Evolutionary conservation across 176 grass and related monocot species (phyloP).

Genomic region (Neostapfia colusana): DNA sequence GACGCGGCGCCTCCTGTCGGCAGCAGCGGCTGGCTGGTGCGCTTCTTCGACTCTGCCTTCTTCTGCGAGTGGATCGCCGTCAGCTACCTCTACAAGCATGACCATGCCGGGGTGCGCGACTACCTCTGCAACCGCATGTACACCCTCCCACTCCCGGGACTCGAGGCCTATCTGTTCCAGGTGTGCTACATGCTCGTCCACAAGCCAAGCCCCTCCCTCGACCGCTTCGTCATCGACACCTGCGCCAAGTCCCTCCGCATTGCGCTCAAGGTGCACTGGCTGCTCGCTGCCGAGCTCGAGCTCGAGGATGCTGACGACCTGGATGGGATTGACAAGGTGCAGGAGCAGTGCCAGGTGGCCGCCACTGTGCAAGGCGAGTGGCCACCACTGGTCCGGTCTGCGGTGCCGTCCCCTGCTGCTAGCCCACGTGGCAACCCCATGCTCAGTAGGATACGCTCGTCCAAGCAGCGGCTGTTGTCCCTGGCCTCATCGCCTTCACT

Average conservation of each 20-base stretch:
- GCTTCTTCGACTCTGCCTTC: slow-evolving; percentile 98
- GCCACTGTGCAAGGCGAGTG: slow-evolving; percentile 81
- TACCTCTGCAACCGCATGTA: slow-evolving; percentile 99
- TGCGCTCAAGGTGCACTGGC: slow-evolving; percentile 97
- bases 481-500: slow-evolving; percentile 65
- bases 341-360: slow-evolving; percentile 90
- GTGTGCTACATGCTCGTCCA: slow-evolving; percentile 98
- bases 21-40: slow-evolving; percentile 93
- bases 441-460: slow-evolving; percentile 83
- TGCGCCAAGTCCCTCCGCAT: slow-evolving; percentile 89
- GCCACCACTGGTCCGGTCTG: slow-evolving; percentile 53
- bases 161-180: slow-evolving; percentile 97
- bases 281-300: slow-evolving; percentile 86
- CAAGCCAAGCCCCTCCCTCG: slow-evolving; percentile 93
- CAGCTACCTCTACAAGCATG: slow-evolving; percentile 99
- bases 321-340: slow-evolving; percentile 70
- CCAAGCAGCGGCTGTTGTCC: slow-evolving; percentile 80
- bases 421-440: slow-evolving; percentile 77
- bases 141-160: slow-evolving; percentile 78
- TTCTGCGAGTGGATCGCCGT: slow-evolving; percentile 99
- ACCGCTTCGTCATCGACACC: slow-evolving; percentile 91
- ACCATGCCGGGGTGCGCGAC: slow-evolving; percentile 88
- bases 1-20: slow-evolving; percentile 59
- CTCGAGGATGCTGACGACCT: slow-evolving; percentile 74
- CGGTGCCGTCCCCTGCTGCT: slow-evolving; percentile 46